These are phyloP conservation scores for Chrysoporthe austroafricana DNA, from an alignment of 2,329 filamentous ascomycete genomes.

Conservation along the genomic window DNA sequence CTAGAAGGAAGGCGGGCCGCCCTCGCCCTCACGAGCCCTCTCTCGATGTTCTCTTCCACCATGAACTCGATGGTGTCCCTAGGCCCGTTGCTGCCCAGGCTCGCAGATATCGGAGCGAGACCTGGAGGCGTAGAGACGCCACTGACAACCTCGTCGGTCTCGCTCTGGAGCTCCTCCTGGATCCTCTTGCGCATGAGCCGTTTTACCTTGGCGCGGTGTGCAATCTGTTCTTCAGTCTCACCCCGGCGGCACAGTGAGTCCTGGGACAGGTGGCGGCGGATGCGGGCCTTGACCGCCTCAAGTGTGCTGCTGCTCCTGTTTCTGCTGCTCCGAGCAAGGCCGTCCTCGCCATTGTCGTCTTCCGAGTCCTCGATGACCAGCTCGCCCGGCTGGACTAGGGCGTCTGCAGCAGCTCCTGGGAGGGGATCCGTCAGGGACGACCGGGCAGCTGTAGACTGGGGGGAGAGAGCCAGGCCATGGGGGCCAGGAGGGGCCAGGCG, in stretches of 20 bases:
- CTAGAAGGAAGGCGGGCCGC: background rate
- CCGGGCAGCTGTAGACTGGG: constrained; percentile 26
- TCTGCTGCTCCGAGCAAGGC: constrained; percentile 33
- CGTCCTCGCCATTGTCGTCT: constrained; percentile 48
- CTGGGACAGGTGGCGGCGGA: constrained; percentile 52
- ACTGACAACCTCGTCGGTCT: constrained; percentile 43
- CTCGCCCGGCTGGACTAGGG: constrained; percentile 35
- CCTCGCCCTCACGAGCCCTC: background rate
- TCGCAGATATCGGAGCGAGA: constrained; percentile 31
- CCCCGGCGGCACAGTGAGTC: constrained; percentile 47
- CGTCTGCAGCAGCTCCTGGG: constrained; percentile 28
- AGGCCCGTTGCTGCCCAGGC: constrained; percentile 43
- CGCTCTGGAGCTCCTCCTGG: constrained; percentile 59
- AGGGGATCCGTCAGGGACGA: constrained; percentile 31
- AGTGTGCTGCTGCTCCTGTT: constrained; percentile 46
- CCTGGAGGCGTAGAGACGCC: constrained; percentile 36
- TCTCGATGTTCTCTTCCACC: constrained; percentile 32
- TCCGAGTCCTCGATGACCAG: constrained; percentile 45
- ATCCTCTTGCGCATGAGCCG: constrained; percentile 60
- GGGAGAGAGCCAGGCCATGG: constrained; percentile 28
- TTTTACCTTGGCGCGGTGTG: constrained; percentile 59
- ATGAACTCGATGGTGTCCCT: constrained; percentile 55
- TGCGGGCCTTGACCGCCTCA: constrained; percentile 48
- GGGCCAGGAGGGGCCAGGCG: constrained; percentile 30
- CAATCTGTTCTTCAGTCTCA: constrained; percentile 56